A percentile compares a stretch with the other conserved stretches of the same genome.
Conservation (phyloP, 2,329 filamentous ascomycete genomes). For the Phialophora expanda region DNA sequence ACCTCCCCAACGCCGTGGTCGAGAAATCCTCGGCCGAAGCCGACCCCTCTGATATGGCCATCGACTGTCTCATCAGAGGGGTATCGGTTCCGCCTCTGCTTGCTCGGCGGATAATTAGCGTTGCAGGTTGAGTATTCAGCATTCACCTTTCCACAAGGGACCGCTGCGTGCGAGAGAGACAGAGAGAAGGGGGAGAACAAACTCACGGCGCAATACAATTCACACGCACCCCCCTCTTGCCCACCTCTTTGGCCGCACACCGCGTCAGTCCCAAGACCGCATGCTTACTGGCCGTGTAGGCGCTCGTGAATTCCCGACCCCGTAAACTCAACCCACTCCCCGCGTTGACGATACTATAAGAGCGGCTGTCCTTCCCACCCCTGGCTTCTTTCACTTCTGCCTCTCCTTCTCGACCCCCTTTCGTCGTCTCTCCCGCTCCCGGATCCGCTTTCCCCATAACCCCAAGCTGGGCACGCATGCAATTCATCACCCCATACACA, state of each 20-base stretch:
- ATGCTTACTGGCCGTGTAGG: slow-evolving; percentile 57
- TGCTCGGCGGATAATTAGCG: background rate
- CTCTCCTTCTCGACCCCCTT: background rate
- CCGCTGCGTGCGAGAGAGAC: background rate
- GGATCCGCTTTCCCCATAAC: slow-evolving; percentile 45
- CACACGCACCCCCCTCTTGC: slow-evolving; percentile 44
- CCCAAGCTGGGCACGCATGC: slow-evolving; percentile 49
- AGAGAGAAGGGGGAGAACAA: too few relatives aligned
- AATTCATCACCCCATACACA: slow-evolving; percentile 49
- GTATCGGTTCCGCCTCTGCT: slow-evolving; percentile 28
- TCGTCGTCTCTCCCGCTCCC: background rate
- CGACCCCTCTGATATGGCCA: slow-evolving; percentile 28
- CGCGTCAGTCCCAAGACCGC: slow-evolving; percentile 64
- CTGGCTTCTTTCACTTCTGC: background rate
- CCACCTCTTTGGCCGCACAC: slow-evolving; percentile 45
- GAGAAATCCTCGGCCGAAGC: slow-evolving; percentile 30
- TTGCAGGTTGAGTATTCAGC: slow-evolving; percentile 1
- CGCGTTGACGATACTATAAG: slow-evolving; percentile 50
- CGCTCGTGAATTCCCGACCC: slow-evolving; percentile 46
- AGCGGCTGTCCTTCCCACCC: slow-evolving; percentile 3
- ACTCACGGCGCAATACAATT: slow-evolving; percentile 43
- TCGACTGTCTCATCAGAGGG: slow-evolving; percentile 30
- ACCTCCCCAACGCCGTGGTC: slow-evolving; percentile 22
- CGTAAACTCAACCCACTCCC: slow-evolving; percentile 47
- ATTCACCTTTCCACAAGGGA: slow-evolving; percentile 5